These are phyloP conservation scores for Sporothrix protearum DNA, from an alignment of 2,329 filamentous ascomycete species.

Conservation along the genomic window DNA sequence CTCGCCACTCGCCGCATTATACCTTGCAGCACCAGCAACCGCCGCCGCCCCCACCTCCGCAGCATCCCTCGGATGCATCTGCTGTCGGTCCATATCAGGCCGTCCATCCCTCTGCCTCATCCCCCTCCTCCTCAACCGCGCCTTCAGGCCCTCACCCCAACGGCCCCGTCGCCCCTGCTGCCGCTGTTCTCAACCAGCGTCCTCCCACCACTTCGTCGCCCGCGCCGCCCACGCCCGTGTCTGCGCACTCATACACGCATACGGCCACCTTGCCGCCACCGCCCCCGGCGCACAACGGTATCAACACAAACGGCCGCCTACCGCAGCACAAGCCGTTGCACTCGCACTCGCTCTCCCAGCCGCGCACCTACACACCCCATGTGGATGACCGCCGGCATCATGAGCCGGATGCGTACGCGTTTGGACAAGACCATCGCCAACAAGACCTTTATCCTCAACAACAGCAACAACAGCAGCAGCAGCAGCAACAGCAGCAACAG, in stretches of 20 bases:
- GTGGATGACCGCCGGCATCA: conserved; percentile 54
- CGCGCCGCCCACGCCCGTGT: conserved; percentile 16
- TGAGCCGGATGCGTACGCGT: conserved; percentile 54
- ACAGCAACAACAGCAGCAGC: conserved; percentile 16
- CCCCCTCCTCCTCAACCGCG: not conserved
- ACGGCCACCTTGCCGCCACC: conserved; percentile 9
- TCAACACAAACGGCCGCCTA: conserved; percentile 25
- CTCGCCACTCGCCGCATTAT: conserved; percentile 15
- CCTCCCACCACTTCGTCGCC: conserved; percentile 10
- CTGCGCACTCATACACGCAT: conserved; percentile 18
- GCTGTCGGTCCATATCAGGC: conserved; percentile 30
- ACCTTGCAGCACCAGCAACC: conserved; percentile 3
- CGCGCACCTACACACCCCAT: conserved; percentile 23
- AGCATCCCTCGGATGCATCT: not conserved
- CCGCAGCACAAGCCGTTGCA: conserved; percentile 17
- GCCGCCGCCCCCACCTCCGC: not conserved
- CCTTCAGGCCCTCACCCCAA: not conserved
- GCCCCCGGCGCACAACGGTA: conserved; percentile 24
- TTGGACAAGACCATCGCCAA: conserved; percentile 48
- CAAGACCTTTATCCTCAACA: conserved; percentile 31
- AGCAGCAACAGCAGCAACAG: not conserved
- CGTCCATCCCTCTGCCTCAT: conserved; percentile 28
- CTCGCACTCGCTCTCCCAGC: conserved; percentile 9
- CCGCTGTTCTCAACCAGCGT: not conserved
- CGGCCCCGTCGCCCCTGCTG: not conserved